A percentile compares a stretch with the other conserved stretches of the same genome.
phyloP scores from a whole-genome alignment of 805 yeast genomes.

The Saccharomycopsis fibuligera region DNA sequence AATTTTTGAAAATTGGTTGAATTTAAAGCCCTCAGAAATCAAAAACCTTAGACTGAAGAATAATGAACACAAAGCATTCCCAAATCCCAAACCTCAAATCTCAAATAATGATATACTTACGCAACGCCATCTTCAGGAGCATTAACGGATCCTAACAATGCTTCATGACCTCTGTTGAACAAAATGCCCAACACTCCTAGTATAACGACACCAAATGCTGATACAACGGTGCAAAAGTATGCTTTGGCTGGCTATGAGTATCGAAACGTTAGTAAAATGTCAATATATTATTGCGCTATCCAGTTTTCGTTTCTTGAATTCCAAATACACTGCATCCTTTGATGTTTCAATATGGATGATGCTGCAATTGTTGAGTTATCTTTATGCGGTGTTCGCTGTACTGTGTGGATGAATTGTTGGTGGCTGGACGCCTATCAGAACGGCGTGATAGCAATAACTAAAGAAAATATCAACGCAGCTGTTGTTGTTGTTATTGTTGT shows the following conservation, averaged over 20 bases:
- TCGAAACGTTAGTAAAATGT: constrained; percentile 2
- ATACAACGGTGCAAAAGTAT: constrained; percentile 89
- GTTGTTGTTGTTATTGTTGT: no score
- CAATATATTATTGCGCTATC: background rate
- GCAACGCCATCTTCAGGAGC: constrained; percentile 94
- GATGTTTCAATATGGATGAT: background rate
- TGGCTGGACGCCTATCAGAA: background rate
- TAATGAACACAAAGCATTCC: background rate
- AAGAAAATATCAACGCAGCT: no score
- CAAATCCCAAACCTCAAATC: background rate
- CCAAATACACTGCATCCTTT: no score
- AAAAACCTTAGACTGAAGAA: constrained; percentile 2
- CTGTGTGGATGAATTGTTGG: background rate
- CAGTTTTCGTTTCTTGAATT: no score
- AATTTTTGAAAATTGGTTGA: no score
- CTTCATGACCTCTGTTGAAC: constrained; percentile 75
- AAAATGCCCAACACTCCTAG: constrained; percentile 78
- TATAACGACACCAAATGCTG: constrained; percentile 88
- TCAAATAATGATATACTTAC: constrained; percentile 34
- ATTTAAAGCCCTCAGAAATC: no score
- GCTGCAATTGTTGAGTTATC: background rate
- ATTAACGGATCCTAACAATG: constrained; percentile 84
- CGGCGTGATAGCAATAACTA: no score
- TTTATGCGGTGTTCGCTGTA: background rate
- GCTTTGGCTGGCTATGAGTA: constrained; percentile 67